Evolutionary conservation across 2,329 filamentous ascomycete genomes (phyloP), one percentile per base, ranked within the genome.

Genomic region (Myriosclerotinia duriaeana): DNA sequence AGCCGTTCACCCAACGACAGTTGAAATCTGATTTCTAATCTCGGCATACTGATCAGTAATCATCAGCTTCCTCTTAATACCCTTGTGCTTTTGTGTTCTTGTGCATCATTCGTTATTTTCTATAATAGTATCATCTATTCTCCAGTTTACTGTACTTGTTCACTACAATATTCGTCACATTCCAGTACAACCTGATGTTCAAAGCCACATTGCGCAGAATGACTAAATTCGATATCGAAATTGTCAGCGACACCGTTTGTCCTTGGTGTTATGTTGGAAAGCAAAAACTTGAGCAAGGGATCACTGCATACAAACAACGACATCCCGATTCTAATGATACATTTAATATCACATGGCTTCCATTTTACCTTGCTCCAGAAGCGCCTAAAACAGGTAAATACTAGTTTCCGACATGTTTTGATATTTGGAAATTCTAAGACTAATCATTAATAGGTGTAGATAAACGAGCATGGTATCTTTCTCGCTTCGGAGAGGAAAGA

Each of bases 291-390:
- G 85, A 89, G 61, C 84, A 84, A 69, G 91, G 89, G 69, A 94
- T 96, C 68, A 76, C 81, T 11, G 77, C 84, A 40, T 91, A 91
- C 80, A 84, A 85, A 73, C 81, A 84, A 72, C 80, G 82, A 50
- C 81, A 91, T 71, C 87, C 89, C 0, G 79, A 80, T 60, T 84
- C 80, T 12, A 77, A 82, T 50, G 89, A 94, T 78, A 90, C 83
- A 26, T 93, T 96, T 79, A 84, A 82, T 56, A 86, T 90, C 17
- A 84, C 83, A 68, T 96, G 91, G 90, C 83, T 85, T 68, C 89
- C 92, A 1, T 96, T 91, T 80, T 93, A 94, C 77, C 85, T 96
- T 63, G 88, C 93, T 74, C 89, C 91, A 0, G 81, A 81, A 56
- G 80, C 85, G 0, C 84, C 89, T 0, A 80, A 80, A 55, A 79